Base-by-base conservation (phyloP, 2,329 filamentous ascomycete species). In the Verticillium albo-atrum region DNA sequence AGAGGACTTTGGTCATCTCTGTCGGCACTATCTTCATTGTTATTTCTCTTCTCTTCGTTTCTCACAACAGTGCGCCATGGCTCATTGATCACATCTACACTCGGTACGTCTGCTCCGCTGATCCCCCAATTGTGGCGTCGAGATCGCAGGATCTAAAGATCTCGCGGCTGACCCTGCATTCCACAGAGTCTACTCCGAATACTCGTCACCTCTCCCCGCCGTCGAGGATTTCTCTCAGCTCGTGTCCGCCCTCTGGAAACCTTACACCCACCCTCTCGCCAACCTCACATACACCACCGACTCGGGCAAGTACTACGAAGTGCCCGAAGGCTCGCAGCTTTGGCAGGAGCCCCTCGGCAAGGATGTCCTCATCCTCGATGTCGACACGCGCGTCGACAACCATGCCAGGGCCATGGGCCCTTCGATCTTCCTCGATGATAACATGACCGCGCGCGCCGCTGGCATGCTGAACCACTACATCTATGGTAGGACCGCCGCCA, bases 391-490 rank as follows among this genome's bases (percentile, higher is more conserved):
- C 20, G 54, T 27, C 35, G 58, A 55, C 14, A 23, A 56, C 37
- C 56, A 58, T n/a, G 58, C 50, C 9, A 47, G 42, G 42, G 42
- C 42, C n/a, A 23, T 47, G 42, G 42, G 32, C 14, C 54, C 32
- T 9, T 23, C 54, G 20, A 37, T 62, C 20, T 62, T 62, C 58
- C 58, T 57, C 42, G 23, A 51, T 2, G 25, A 55, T 3, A 60
- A 59, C 35, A 59, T 62, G 35, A 34, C 58, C 55, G 55, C 54
- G 14, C 54, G 54, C 15, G 25, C 54, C 25, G 62, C 61, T 3
- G 69, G 71, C 1, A 67, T 73, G 59, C 65, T 75, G 57, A 75
- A 74, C 56, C 75, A 78, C 56, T 76, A 71, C 60, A 64, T 76
- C 7, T 77, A 74, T 37, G 68, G 70, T 72, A 64, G 25, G 6